Conservation (phyloP, 768 basidiomycete species). For the Boletellus emodensis region DNA sequence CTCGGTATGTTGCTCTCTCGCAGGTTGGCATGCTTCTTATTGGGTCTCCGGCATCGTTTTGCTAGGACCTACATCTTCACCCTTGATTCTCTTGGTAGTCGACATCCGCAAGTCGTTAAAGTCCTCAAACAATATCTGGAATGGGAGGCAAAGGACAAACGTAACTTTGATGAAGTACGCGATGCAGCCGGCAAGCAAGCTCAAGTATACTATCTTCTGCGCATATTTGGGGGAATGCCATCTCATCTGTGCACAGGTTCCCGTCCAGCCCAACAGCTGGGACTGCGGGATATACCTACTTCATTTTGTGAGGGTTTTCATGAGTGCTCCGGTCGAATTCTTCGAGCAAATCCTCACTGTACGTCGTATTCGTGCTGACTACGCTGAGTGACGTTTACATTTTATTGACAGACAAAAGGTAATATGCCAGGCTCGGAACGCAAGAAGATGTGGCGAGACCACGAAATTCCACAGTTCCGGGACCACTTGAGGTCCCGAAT, state of each 20-base stretch:
- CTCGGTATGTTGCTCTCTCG: conserved; percentile 18
- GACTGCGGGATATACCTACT: conserved; percentile 93
- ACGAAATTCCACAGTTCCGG: conserved; percentile 44
- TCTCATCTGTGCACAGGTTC: conserved; percentile 53
- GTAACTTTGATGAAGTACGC: conserved; percentile 36
- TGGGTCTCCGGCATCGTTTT: neutral
- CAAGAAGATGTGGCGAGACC: conserved; percentile 49
- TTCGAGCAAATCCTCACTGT: conserved; percentile 44
- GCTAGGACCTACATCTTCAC: conserved; percentile 77
- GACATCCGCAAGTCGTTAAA: conserved; percentile 63
- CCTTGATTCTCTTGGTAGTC: conserved; percentile 80
- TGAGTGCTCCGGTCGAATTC: conserved; percentile 55
- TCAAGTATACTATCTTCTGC: conserved; percentile 37
- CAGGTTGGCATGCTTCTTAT: neutral
- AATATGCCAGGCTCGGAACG: conserved; percentile 36
- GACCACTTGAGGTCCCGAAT: conserved; percentile 43
- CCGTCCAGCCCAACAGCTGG: conserved; percentile 81
- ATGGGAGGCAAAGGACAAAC: conserved; percentile 77
- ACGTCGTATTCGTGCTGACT: neutral
- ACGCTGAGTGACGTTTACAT: neutral
- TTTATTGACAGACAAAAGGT: conserved; percentile 28
- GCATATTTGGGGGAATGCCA: neutral
- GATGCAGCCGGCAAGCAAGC: conserved; percentile 46
- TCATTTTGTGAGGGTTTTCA: conserved; percentile 79
- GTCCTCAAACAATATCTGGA: conserved; percentile 64